Conservation (phyloP, 1,284 basidiomycete species). For the Vanrija sp. region DNA sequence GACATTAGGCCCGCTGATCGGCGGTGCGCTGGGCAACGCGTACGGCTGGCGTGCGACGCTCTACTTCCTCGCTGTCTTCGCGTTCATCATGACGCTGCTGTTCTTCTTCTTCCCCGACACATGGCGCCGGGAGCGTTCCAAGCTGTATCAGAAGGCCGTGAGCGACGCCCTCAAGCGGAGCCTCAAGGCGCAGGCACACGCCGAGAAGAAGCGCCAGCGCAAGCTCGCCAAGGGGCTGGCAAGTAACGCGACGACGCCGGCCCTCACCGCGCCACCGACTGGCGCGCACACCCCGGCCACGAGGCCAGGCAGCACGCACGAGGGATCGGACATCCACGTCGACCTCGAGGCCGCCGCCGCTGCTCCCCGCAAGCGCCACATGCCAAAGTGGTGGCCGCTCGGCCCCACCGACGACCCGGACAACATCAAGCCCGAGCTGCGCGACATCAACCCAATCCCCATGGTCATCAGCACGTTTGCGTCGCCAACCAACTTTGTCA, state of each 20-base stretch:
- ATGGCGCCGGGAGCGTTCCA: constrained; percentile 72
- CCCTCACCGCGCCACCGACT: constrained; percentile 13
- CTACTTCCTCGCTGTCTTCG: constrained; percentile 71
- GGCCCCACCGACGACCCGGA: constrained; percentile 23
- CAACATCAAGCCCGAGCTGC: constrained; percentile 59
- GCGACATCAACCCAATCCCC: constrained; percentile 68
- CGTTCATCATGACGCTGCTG: constrained; percentile 56
- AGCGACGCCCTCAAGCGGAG: constrained; percentile 40
- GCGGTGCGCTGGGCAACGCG: constrained; percentile 60
- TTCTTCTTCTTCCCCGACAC: constrained; percentile 74
- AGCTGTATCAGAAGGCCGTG: constrained; percentile 64
- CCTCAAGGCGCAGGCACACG: constrained; percentile 24
- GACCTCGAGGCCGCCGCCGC: not conserved
- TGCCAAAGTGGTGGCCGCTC: too few species aligned
- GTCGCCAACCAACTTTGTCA: constrained; percentile 63
- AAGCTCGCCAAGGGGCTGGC: constrained; percentile 27
- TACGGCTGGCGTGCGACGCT: constrained; percentile 75
- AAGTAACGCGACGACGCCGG: constrained; percentile 30
- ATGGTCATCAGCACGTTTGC: constrained; percentile 60
- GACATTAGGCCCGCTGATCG: constrained; percentile 65
- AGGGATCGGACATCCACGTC: not conserved
- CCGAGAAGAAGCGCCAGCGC: constrained; percentile 27
- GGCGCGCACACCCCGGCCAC: constrained; percentile 3
- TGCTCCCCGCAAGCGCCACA: too few species aligned
- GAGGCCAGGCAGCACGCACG: not conserved